Base-by-base conservation (phyloP, 768 basidiomycete species). In the Mycena chlorophos region DNA sequence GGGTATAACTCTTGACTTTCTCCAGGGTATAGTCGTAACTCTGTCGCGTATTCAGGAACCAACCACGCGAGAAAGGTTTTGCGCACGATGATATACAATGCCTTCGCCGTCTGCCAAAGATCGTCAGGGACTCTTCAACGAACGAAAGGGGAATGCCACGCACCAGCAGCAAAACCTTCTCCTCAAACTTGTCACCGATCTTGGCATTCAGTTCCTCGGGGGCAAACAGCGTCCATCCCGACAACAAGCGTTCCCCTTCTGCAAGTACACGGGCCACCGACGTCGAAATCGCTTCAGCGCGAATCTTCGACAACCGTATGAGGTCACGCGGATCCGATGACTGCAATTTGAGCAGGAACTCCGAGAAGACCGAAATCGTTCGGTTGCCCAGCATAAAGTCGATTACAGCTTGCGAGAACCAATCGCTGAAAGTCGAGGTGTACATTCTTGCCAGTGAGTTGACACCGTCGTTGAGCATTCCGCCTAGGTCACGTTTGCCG, bases 331-430 rank as follows among this genome's bases (percentile, higher is more conserved):
- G 94, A 69, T 99, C 97, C n/a, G 90, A 87, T 12, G 91, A 90
- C 64, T 89, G 86, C 45, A 99, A 76, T 62, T 87, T 94, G 54
- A 89, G 78, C 51, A 97, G 74, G 68, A 98, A 98, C 70, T 98
- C 96, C 6, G 92, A 88, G 71, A 99, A 98, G 3, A 98, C 93
- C 38, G 87, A 80, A 8, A 87, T 68, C 1, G 88, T 91, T 51
- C 95, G 87, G 69, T 94, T 85, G 25, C 94, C 95, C 49, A 95
- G 84, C 78, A 89, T 84, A 65, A 86, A 95, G 70, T 94, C 91
- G 63, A 98, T 94, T 42, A 96, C 93, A 0, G 95, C 94, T 73
- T 99, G 97, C 54, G 83, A 87, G 71, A 98, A 99, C 89, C 94
- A 99, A 71, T 99, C 97, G 61, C 88, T 86, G 66, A 93, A 93